Base-by-base conservation (phyloP, 2,329 filamentous ascomycete species). In the Colletotrichum echinochloae region DNA sequence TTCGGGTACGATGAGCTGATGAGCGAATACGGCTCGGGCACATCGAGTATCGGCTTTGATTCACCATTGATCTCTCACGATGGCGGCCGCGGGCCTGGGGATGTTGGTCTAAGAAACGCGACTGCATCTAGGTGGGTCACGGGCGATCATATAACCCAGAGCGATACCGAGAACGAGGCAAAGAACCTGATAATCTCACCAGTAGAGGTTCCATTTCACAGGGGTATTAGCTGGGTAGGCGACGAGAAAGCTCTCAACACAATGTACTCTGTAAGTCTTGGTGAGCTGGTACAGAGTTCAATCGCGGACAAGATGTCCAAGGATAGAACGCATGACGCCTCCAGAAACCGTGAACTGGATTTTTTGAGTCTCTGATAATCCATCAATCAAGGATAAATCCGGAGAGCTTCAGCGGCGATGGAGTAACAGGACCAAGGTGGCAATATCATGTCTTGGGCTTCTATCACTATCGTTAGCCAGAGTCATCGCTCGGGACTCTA, bases 331-430 rank as follows among this genome's bases (percentile, higher is more conserved):
- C 52, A 68, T 30, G 65, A 68, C 2, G 72, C 63, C 26, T 73
- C 66, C 20, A 78, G 79, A 70, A 81, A 81, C 60, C 78, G 79
- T 55, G 78, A 82, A 62, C 73, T 83, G 72, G 81, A 83, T 69
- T 83, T 83, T 73, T 80, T 83, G 57, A 79, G 77, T 65, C 79
- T 83, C 30, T 30, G 26, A 64, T 35, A 11, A 26, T 6, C 9
- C 11, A 46, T 30, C 20, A 35, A 14, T 12, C 12, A 3, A n/a
- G 12, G 2, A 3, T 8, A 2, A 44, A n/a, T 8, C 12, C 2
- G 54, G 3, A 39, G 14, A 18, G 16, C 11, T 26, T 18, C 20
- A 26, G 16, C 1, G 12, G 14, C 5, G 35, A 26, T n/a, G n/a
- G 33, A 23, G 16, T 39, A 12, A 12, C n/a, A 39, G n/a, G 33